Percentiles rank a stretch among this genome's conserved stretches.
Evolutionary conservation across 2,329 filamentous ascomycete species (phyloP).

Genomic region (Alternaria incomplexa): DNA sequence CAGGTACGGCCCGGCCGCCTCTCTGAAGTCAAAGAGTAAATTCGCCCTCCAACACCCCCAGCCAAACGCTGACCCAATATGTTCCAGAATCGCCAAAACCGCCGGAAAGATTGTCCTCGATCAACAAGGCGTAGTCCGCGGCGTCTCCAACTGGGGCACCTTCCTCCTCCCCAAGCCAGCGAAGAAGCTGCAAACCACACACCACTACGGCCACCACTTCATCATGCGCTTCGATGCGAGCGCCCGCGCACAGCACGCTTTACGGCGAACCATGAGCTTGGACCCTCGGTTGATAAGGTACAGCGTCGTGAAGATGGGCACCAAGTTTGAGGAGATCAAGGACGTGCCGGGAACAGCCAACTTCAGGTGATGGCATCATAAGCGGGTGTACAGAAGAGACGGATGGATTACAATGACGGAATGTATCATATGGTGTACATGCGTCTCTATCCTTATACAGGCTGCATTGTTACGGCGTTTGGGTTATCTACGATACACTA

Average conservation of each 20-base stretch:
- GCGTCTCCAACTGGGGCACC: conserved; percentile 92
- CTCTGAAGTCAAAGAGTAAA: conserved; percentile 91
- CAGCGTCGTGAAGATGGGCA: conserved; percentile 83
- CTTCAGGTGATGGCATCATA: conserved; percentile 40
- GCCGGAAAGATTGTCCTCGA: conserved; percentile 82
- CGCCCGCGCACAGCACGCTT: conserved; percentile 72
- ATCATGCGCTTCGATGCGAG: conserved; percentile 94
- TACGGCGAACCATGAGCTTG: conserved; percentile 76
- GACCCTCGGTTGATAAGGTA: conserved; percentile 92
- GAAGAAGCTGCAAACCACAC: conserved; percentile 79
- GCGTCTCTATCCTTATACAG: background rate
- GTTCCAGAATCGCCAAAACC: conserved; percentile 79
- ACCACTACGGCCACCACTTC: conserved; percentile 93
- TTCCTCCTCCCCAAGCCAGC: conserved; percentile 83
- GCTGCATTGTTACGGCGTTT: background rate
- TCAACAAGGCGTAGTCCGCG: conserved; percentile 86
- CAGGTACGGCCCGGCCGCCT: conserved; percentile 93
- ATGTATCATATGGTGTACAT: conserved; percentile 1
- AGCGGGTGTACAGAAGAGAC: background rate
- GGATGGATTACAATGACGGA: background rate
- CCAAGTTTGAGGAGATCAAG: conserved; percentile 67
- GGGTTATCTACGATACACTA: background rate
- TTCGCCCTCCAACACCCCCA: conserved; percentile 16
- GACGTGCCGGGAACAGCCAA: conserved; percentile 62
- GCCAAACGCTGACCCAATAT: background rate